These are phyloP conservation scores for Serendipita sp. DNA, from an alignment of 768 basidiomycete genomes.

Conservation along the genomic window DNA sequence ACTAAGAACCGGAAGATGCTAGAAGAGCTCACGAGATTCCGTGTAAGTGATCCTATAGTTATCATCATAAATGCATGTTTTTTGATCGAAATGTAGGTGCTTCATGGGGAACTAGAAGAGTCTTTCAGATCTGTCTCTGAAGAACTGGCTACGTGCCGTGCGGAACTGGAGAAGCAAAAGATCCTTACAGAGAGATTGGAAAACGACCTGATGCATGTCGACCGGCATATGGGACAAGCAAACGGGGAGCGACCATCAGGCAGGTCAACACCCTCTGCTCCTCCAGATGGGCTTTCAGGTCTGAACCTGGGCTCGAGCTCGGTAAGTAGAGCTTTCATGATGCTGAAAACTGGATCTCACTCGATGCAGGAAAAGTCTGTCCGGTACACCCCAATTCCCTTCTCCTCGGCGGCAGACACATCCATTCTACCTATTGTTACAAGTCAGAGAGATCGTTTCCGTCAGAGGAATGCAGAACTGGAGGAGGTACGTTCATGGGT, in stretches of 20 bases:
- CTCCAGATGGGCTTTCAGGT: slow-evolving; percentile 47
- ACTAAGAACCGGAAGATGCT: slow-evolving; percentile 86
- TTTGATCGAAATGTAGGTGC: slow-evolving; percentile 34
- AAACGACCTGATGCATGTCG: slow-evolving; percentile 72
- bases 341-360: background rate
- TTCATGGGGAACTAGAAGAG: slow-evolving; percentile 66
- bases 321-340: slow-evolving; percentile 20
- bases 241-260: slow-evolving; percentile 20
- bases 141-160: slow-evolving; percentile 39
- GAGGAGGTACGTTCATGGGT: slow-evolving; percentile 52
- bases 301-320: slow-evolving; percentile 54
- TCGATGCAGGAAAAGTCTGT: slow-evolving; percentile 12
- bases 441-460: slow-evolving; percentile 92
- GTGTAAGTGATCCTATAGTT: slow-evolving; percentile 33
- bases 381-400: slow-evolving; percentile 46
- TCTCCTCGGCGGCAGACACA: slow-evolving; percentile 62
- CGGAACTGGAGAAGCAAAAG: slow-evolving; percentile 64
- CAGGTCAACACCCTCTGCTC: slow-evolving; percentile 19
- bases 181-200: slow-evolving; percentile 80
- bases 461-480: slow-evolving; percentile 89
- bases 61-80: background rate
- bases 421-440: slow-evolving; percentile 98
- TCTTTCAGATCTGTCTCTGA: slow-evolving; percentile 42
- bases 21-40: slow-evolving; percentile 82
- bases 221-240: slow-evolving; percentile 33